A percentile compares a stretch with the other conserved stretches of the same genome.
These are phyloP conservation scores for Emericellopsis atlantica DNA, from an alignment of 2,329 filamentous ascomycete species.

Conservation along the genomic window DNA sequence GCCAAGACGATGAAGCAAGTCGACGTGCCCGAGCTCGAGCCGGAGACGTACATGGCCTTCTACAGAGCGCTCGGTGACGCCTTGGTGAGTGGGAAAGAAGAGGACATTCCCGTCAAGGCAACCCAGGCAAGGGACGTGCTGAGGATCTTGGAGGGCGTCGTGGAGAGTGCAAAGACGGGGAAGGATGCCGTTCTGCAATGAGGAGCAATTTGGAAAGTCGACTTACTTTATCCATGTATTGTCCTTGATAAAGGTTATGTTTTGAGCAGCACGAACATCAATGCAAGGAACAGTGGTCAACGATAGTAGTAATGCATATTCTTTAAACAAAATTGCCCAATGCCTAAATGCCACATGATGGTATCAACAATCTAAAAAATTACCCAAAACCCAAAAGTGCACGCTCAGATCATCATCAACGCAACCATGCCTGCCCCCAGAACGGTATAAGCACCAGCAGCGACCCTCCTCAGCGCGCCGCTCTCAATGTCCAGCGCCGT, in stretches of 20 bases:
- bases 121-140: slow-evolving; percentile 40
- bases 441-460: slow-evolving; percentile 4
- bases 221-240: too few species aligned
- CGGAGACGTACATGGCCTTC: slow-evolving; percentile 55
- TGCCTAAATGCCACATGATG: too few species aligned
- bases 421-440: neutral
- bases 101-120: slow-evolving; percentile 38
- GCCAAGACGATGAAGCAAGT: slow-evolving; percentile 33
- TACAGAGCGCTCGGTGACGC: slow-evolving; percentile 43
- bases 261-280: too few species aligned
- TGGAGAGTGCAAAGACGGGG: slow-evolving; percentile 35
- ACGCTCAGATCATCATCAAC: neutral
- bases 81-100: slow-evolving; percentile 31
- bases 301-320: too few species aligned
- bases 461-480: slow-evolving; percentile 3
- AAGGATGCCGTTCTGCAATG: slow-evolving; percentile 23
- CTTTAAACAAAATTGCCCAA: too few species aligned
- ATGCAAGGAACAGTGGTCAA: too few species aligned
- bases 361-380: neutral
- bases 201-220: too few species aligned
- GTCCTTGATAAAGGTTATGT: too few species aligned
- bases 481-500: slow-evolving; percentile 12
- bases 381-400: neutral
- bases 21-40: slow-evolving; percentile 44
- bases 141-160: slow-evolving; percentile 36